Evolutionary conservation across 2,329 filamentous ascomycete species (phyloP), one percentile per base, ranked within the genome.

Genomic region (Cytospora leucostoma): DNA sequence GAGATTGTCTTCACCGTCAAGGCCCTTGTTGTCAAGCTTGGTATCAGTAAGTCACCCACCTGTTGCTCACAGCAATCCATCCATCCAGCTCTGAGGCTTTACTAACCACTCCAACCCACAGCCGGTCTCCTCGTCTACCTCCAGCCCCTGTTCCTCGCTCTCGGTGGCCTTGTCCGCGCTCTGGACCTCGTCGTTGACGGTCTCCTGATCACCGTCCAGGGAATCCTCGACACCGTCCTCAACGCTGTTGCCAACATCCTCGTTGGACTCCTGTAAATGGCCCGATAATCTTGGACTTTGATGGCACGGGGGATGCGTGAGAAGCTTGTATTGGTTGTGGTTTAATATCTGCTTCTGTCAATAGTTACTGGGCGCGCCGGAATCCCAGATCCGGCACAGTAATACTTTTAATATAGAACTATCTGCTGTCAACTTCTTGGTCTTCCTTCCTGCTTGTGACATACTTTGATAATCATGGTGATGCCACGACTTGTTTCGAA

Each of bases 1-100:
- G 70, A 72, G 68, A 67, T 72, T 38, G 58, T 63, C 17, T 69
- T 62, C 63, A 72, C 70, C 13, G 63, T 72, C 56, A 70, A 70
- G 66, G 64, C 69, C 58, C 53, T 72, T n/a, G 65, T 71, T 27
- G 56, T 62, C 53, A 71, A 72, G 70, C 64, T 72, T 32, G 70
- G 70, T 56, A 67, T 72, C n/a, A 66, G 70, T 71, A 66, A 61
- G 69, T 66, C 47, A 34, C 13, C 40, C 7, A 12, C 6, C 35
- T 6, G 12, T 44, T 17, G n/a, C n/a, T 21, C 10, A 17, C 58
- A 27, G 10, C 15, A 34, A 12, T 10, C 17, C 7, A 2, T 4
- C 11, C 13, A 27, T 34, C 15, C 21, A 5, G 27, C 10, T 17
- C 32, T 59, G 35, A 11, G 8, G 21, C 21, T 12, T 4, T 15